These are phyloP conservation scores for Papiliotrema terrestris DNA, from an alignment of 1,284 basidiomycete species.

Conservation along the genomic window DNA sequence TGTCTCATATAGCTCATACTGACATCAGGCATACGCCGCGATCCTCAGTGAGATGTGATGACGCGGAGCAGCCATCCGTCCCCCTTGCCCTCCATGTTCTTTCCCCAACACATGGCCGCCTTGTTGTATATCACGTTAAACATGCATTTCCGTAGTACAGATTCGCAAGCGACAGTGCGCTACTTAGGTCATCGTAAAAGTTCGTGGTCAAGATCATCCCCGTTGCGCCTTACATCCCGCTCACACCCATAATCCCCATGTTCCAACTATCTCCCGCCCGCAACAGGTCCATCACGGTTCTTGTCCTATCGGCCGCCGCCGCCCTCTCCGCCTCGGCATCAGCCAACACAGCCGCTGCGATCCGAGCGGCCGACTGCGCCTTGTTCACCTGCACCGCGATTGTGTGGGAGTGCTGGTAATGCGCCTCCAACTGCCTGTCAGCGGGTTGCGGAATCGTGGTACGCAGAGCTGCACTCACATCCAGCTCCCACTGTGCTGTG, in stretches of 20 bases:
- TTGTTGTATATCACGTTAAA: not conserved
- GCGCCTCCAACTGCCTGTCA: conserved; percentile 19
- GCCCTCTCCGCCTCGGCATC: conserved; percentile 42
- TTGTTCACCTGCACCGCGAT: conserved; percentile 19
- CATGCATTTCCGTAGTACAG: not conserved
- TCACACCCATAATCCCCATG: conserved; percentile 10
- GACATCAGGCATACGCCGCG: conserved; percentile 2
- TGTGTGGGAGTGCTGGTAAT: conserved; percentile 16
- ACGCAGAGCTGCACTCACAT: conserved; percentile 14
- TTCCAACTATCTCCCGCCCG: conserved; percentile 16
- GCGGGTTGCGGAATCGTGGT: not conserved
- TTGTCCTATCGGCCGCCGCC: conserved; percentile 33
- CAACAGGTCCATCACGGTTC: conserved; percentile 29
- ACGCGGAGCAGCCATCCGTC: not conserved
- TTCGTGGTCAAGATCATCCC: not conserved
- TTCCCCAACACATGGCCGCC: not conserved
- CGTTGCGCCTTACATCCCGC: not conserved
- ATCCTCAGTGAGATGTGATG: not conserved
- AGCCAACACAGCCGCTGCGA: conserved; percentile 31
- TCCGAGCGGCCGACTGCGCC: conserved; percentile 22
- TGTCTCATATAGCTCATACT: no score
- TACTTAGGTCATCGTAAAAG: not conserved
- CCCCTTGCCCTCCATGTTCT: not conserved
- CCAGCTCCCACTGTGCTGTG: conserved; percentile 28
- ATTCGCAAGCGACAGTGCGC: not conserved